Base-by-base conservation (phyloP, 2,329 filamentous ascomycete species). In the Elsinoe australis region DNA sequence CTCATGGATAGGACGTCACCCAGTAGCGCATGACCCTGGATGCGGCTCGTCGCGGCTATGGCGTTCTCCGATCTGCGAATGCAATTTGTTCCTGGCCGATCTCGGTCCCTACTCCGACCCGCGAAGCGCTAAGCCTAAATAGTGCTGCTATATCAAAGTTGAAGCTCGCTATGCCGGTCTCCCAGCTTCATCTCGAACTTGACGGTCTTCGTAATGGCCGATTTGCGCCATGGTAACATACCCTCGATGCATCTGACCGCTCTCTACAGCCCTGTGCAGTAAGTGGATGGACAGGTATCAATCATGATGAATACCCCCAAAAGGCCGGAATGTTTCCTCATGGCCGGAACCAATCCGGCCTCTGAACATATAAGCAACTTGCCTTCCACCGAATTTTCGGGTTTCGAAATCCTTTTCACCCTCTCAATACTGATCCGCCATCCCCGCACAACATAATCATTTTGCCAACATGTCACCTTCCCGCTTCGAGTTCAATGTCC, bases 401-500 rank as follows among this genome's bases (percentile, higher is more conserved):
- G 18, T 15, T 31, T 35, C n/a, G 6, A 21, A 22, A 31, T 19
- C 35, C 22, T 15, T 49, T 49, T 35, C 8, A 49, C 24, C 12
- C 26, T 31, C n/a, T 22, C 41, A 47, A 18, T 32, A 29, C n/a
- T 17, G 33, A 26, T 18, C 17, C 9, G 10, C 10, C 45, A 48
- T 28, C 21, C 21, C 48, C 24, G 28, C 36, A 28, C 17, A 47
- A 17, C 32, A 49, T 51, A 26, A 34, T 46, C 9, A 14, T 18
- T 5, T 4, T 19, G 8, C 45, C 33, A 38, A 12, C 19, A 48
- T 49, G 51, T 19, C 17, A 46, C 6, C 26, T 12, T 49, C 18
- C 21, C 47, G 8, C 21, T 49, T 41, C 45, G 47, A 63, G 53
- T 85, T 85, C 62, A 67, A 72, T 48, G 76, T 86, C 65, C 71